Percentiles rank a stretch among this genome's conserved stretches.
phyloP scores from a whole-genome alignment of 306 rosid species.

The Lupinus albus region DNA sequence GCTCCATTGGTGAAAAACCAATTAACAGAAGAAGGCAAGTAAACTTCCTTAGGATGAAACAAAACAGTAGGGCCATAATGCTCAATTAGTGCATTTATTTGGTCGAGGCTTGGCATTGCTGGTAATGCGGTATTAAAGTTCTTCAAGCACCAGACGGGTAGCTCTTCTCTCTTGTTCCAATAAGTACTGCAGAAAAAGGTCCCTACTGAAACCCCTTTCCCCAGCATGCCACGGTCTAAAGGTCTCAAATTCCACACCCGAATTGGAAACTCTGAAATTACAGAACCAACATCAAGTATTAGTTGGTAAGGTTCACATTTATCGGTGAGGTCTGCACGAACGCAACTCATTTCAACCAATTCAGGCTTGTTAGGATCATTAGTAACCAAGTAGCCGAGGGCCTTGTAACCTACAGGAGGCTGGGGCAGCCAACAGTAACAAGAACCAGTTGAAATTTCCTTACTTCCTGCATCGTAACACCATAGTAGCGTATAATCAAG shows the following conservation, averaged over 20 bases:
- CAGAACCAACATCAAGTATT: constrained; percentile 46
- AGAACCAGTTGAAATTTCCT: constrained; percentile 42
- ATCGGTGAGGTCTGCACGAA: constrained; percentile 76
- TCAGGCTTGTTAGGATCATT: constrained; percentile 60
- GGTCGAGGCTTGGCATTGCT: constrained; percentile 74
- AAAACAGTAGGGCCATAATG: constrained; percentile 88
- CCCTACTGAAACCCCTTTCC: constrained; percentile 73
- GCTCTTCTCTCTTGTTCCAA: constrained; percentile 55
- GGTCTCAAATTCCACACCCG: constrained; percentile 72
- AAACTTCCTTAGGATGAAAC: constrained; percentile 81
- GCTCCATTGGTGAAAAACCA: constrained; percentile 86
- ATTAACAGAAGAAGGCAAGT: constrained; percentile 89
- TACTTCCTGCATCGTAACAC: constrained; percentile 61
- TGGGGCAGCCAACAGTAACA: constrained; percentile 84
- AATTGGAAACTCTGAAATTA: constrained; percentile 47
- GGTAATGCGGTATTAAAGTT: constrained; percentile 55
- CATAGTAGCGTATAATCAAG: constrained; percentile 69
- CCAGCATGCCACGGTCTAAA: constrained; percentile 61
- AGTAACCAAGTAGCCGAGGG: constrained; percentile 77
- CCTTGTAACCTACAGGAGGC: constrained; percentile 78
- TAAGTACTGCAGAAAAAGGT: constrained; percentile 63
- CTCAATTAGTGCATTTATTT: constrained; percentile 74
- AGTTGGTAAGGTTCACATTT: constrained; percentile 59
- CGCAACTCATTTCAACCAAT: constrained; percentile 73
- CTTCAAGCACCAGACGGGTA: constrained; percentile 76